Base-by-base conservation (phyloP, 495 filamentous ascomycete genomes). In the Penicillium parvum region DNA sequence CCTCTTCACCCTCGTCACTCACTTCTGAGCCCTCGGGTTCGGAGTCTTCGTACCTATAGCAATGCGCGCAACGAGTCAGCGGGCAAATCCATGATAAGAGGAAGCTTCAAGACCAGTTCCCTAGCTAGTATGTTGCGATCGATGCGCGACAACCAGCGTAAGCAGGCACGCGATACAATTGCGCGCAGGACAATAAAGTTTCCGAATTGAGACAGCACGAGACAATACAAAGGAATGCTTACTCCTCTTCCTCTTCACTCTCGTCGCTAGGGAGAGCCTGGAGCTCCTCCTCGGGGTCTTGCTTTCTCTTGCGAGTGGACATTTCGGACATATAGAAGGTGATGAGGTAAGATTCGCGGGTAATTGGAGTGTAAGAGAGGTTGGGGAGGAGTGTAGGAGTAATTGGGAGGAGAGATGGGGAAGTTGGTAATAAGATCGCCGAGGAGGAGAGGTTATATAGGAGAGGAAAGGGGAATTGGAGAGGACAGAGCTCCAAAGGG, bases 241-340 rank as follows among this genome's bases (percentile, higher is more conserved):
- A 81, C 78, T 81, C 79, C 58, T 81, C 78, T 66, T 83, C 79
- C 47, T 80, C 77, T 51, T 79, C 77, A 28, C 74, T 78, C 30
- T 72, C 78, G 38, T 83, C 79, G 32, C 73, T 77, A 28, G 79
- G 79, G 17, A 83, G 75, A 16, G 77, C 74, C 47, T 75, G 69
- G 37, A 83, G 71, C 61, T 82, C 74, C 56, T 79, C 75, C 51
- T 77, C 75, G 40, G 68, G 63, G 14, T 81, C 79, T 47, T 79
- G 74, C 75, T 81, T 81, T 72, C 79, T 75, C 73, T 83, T 83
- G 60, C 79, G 75, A 53, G 79, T 80, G 10, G 77, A 74, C 77
- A 82, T 80, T 15, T 43, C 62, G 48, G 32, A 47, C 10, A 22
- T 26, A 23, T 34, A 27, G 23, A n/a, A 27, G 35, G 37, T 34